phyloP scores from a whole-genome alignment of 768 basidiomycete genomes.

The Rhizopogon roseolus region DNA sequence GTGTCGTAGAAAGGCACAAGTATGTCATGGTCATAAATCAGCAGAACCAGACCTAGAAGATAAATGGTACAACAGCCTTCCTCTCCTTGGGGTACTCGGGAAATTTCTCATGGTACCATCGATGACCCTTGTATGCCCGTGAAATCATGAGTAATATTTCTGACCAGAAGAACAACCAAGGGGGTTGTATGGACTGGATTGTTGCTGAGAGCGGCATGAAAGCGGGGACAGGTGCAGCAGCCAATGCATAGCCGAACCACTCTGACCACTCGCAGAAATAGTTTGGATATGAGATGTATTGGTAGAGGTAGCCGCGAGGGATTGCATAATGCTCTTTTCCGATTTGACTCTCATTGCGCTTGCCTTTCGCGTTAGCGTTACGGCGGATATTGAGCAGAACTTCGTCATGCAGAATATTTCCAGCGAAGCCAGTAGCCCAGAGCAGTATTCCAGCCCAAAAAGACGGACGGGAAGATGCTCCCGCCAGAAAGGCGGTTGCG shows the following conservation, averaged over 20 bases:
- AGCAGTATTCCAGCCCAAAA: conserved; percentile 64
- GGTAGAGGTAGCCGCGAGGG: conserved; percentile 74
- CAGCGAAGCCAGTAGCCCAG: conserved; percentile 68
- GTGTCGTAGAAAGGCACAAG: no score
- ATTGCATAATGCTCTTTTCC: conserved; percentile 64
- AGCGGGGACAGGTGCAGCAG: conserved; percentile 50
- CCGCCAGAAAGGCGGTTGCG: conserved; percentile 39
- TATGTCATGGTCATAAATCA: neutral
- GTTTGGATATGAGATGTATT: conserved; percentile 84
- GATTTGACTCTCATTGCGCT: conserved; percentile 18
- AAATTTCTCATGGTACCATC: conserved; percentile 81
- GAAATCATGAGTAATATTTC: conserved; percentile 81
- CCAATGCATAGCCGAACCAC: conserved; percentile 85
- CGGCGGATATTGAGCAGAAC: conserved; percentile 79
- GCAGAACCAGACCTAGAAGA: conserved; percentile 39
- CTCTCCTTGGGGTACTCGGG: conserved; percentile 76
- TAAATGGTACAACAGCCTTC: conserved; percentile 74
- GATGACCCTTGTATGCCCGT: conserved; percentile 74
- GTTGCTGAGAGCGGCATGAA: conserved; percentile 32
- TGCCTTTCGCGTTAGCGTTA: conserved; percentile 40
- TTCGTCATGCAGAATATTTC: conserved; percentile 90
- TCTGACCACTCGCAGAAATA: conserved; percentile 96
- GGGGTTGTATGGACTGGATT: conserved; percentile 49
- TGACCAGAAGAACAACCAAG: conserved; percentile 72
- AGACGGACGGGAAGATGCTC: conserved; percentile 25